A percentile compares a stretch with the other conserved stretches of the same genome.
Evolutionary conservation across 352 stramenopile genomes (phyloP).

Genomic region (Pythium phragmitis): DNA sequence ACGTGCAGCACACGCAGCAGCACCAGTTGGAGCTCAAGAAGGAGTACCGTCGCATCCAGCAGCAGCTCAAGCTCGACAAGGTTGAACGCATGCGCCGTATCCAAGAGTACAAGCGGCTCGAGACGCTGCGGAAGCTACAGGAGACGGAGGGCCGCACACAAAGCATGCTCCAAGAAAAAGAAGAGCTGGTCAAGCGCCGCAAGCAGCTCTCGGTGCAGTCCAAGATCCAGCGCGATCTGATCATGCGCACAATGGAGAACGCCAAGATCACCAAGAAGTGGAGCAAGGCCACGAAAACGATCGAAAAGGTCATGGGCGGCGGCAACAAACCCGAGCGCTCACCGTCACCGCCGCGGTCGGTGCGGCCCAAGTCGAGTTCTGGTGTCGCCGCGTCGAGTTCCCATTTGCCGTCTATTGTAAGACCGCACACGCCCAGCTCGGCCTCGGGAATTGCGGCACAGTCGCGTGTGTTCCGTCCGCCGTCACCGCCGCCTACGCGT

Average conservation of each 20-base stretch:
- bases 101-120: conserved; percentile 90
- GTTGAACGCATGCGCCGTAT: conserved; percentile 91
- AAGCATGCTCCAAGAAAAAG: conserved; percentile 79
- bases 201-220: conserved; percentile 77
- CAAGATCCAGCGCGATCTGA: conserved; percentile 89
- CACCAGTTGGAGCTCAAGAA: conserved; percentile 77
- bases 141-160: conserved; percentile 82
- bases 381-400: conserved; percentile 34
- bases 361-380: conserved; percentile 59
- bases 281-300: conserved; percentile 74
- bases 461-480: conserved; percentile 48
- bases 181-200: conserved; percentile 74
- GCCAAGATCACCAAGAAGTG: conserved; percentile 90
- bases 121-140: conserved; percentile 85
- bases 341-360: conserved; percentile 37
- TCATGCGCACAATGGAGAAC: conserved; percentile 88
- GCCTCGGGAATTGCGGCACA: conserved; percentile 28
- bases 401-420: conserved; percentile 40
- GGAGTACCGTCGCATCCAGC: conserved; percentile 80
- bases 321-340: conserved; percentile 35
- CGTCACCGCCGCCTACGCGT: conserved; percentile 61
- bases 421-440: conserved; percentile 30
- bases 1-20: conserved; percentile 68
- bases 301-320: conserved; percentile 65
- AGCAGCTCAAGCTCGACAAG: conserved; percentile 88